These are phyloP conservation scores for Aspergillus luchuensis DNA, from an alignment of 2,329 filamentous ascomycete genomes.

Conservation along the genomic window DNA sequence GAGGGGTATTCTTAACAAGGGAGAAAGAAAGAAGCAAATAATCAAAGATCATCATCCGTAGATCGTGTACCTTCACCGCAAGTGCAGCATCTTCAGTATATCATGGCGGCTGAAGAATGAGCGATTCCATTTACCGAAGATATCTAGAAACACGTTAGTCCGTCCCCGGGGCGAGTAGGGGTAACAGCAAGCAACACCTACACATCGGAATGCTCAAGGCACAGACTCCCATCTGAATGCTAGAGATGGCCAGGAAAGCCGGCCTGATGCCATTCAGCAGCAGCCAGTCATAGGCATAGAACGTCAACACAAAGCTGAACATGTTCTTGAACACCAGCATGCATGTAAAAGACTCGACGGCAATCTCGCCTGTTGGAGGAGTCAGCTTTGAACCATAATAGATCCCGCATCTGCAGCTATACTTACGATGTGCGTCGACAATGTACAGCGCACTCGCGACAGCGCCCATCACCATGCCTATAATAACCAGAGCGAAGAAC, in stretches of 20 bases:
- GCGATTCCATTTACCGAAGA: conserved; percentile 76
- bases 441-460: conserved; percentile 85
- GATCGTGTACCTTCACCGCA: conserved; percentile 24
- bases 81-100: conserved; percentile 56
- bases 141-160: conserved; percentile 53
- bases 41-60: background rate
- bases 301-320: conserved; percentile 84
- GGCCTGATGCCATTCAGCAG: conserved; percentile 57
- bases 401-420: background rate
- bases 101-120: conserved; percentile 75
- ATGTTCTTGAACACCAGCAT: conserved; percentile 94
- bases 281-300: conserved; percentile 82
- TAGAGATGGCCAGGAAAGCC: conserved; percentile 70
- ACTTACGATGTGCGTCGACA: conserved; percentile 85
- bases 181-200: conserved; percentile 53
- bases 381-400: background rate
- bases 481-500: conserved; percentile 82
- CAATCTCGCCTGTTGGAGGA: conserved; percentile 64
- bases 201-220: conserved; percentile 73
- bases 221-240: conserved; percentile 77
- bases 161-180: background rate
- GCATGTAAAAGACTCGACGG: conserved; percentile 86
- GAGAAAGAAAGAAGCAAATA: background rate
- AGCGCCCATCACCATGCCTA: conserved; percentile 89
- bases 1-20: background rate